A percentile compares a stretch with the other conserved stretches of the same genome.
Evolutionary conservation across 2,329 filamentous ascomycete species (phyloP).

Genomic region (Fusarium oxysporum): DNA sequence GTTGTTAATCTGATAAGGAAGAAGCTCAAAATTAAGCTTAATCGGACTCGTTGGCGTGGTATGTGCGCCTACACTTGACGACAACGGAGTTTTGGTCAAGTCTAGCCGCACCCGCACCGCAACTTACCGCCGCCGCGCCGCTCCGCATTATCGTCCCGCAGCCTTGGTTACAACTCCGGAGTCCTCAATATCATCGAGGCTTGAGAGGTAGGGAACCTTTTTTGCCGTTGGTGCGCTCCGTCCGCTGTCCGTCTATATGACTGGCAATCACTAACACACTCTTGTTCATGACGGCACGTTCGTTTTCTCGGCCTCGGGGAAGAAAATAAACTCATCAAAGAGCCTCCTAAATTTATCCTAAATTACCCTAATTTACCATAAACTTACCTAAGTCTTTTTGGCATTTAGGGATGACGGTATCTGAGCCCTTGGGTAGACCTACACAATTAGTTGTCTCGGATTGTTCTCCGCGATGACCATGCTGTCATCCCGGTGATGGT

Average conservation of each 20-base stretch:
- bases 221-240: neutral
- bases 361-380: neutral
- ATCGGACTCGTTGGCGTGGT: neutral
- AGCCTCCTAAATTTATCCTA: neutral
- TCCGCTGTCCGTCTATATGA: neutral
- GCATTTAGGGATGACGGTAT: no score
- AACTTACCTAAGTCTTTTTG: neutral
- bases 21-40: conserved; percentile 36
- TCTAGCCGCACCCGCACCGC: neutral
- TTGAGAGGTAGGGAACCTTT: no score
- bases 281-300: neutral
- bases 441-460: no score
- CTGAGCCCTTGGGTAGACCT: no score
- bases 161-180: no score
- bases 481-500: no score
- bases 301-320: neutral
- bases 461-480: no score
- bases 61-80: neutral
- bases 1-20: neutral
- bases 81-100: neutral
- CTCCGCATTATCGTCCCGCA: neutral
- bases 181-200: neutral
- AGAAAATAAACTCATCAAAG: neutral
- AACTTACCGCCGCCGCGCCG: neutral
- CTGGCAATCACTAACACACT: neutral